These are phyloP conservation scores for Barnettozyma populi DNA, from an alignment of 805 yeast genomes.

Conservation along the genomic window DNA sequence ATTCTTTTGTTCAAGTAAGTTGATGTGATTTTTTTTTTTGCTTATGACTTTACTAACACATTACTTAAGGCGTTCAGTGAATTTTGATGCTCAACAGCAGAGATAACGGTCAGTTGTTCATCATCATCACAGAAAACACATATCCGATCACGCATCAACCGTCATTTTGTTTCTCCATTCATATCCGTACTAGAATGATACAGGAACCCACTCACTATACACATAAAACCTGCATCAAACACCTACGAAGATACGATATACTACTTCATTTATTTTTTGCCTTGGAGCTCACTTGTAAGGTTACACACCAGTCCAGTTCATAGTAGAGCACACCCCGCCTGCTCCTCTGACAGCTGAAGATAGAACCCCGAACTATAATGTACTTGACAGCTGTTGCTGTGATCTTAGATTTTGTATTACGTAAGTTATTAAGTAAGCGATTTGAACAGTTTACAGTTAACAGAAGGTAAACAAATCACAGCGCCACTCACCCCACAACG, in stretches of 20 bases:
- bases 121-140: too few relatives aligned
- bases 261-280: too few relatives aligned
- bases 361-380: too few relatives aligned
- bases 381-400: too few relatives aligned
- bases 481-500: not conserved
- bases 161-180: not conserved
- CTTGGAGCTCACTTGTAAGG: not conserved
- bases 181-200: not conserved
- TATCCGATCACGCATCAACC: not conserved
- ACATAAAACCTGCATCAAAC: not conserved
- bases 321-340: not conserved
- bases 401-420: not conserved
- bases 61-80: constrained; percentile 47
- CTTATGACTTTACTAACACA: not conserved
- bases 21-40: not conserved
- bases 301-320: not conserved
- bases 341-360: not conserved
- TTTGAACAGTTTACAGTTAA: not conserved
- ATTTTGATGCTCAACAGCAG: constrained; percentile 37
- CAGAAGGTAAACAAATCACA: not conserved
- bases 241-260: not conserved
- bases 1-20: constrained; percentile 70
- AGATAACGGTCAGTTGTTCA: not conserved
- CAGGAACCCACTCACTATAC: not conserved
- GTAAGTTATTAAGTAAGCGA: not conserved